Conservation (phyloP, 768 basidiomycete species). For the Exsudoporus frostii region DNA sequence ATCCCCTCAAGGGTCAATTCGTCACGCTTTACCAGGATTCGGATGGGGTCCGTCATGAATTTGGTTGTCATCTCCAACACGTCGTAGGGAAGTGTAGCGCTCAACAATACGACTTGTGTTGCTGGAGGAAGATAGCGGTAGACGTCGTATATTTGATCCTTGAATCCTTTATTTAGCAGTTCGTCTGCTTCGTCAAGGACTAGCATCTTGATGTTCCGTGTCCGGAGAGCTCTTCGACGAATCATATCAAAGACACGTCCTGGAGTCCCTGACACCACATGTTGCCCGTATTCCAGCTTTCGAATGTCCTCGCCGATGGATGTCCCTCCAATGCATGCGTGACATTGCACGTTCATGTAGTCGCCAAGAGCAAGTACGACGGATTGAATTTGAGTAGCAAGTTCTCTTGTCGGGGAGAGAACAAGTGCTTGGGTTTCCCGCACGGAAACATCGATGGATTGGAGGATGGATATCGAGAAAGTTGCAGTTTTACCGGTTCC, state of each 20-base stretch:
- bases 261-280: conserved; percentile 95
- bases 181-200: conserved; percentile 95
- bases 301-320: conserved; percentile 97
- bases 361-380: conserved; percentile 95
- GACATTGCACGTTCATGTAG: conserved; percentile 99
- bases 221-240: conserved; percentile 85
- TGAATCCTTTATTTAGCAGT: conserved; percentile 96
- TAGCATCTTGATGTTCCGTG: conserved; percentile 97
- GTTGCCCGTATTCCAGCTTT: conserved; percentile 95
- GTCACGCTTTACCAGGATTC: conserved; percentile 98
- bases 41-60: conserved; percentile 99
- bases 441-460: conserved; percentile 93
- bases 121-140: conserved; percentile 96
- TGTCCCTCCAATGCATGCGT: conserved; percentile 96
- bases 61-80: conserved; percentile 99
- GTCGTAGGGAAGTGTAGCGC: conserved; percentile 94
- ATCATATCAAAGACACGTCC: conserved; percentile 99
- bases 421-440: conserved; percentile 96
- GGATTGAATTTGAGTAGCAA: conserved; percentile 98
- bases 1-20: conserved; percentile 96
- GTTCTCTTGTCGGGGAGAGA: conserved; percentile 95
- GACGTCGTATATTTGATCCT: conserved; percentile 98
- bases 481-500: conserved; percentile 99
- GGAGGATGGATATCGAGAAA: conserved; percentile 96
- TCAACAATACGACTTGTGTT: conserved; percentile 94